These are phyloP conservation scores for Globisporangium sylvaticum DNA, from an alignment of 352 stramenopile genomes.

Conservation along the genomic window DNA sequence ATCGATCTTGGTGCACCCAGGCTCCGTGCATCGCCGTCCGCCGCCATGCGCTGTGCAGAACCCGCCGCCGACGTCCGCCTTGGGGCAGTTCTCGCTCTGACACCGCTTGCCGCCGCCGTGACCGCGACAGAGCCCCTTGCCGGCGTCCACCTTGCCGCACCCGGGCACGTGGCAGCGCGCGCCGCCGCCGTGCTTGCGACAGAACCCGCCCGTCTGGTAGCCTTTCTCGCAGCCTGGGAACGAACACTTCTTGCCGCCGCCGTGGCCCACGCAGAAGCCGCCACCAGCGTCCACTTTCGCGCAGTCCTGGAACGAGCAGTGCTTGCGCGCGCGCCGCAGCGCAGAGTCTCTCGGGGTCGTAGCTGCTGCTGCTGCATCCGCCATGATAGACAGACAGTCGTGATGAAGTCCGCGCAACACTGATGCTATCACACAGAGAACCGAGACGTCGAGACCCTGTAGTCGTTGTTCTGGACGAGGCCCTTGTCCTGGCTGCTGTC, in stretches of 20 bases:
- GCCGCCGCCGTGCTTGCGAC: conserved; percentile 66
- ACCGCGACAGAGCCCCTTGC: conserved; percentile 61
- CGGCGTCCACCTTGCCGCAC: conserved; percentile 79
- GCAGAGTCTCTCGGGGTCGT: conserved; percentile 5
- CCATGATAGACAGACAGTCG: neutral
- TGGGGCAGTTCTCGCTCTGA: conserved; percentile 43
- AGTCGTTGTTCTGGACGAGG: too few species aligned
- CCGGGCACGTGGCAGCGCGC: conserved; percentile 65
- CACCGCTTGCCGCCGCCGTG: conserved; percentile 77
- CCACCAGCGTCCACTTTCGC: conserved; percentile 73
- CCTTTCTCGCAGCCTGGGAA: conserved; percentile 70
- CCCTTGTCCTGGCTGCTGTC: neutral
- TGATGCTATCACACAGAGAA: too few species aligned
- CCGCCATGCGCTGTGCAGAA: conserved; percentile 81
- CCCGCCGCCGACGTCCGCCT: conserved; percentile 78
- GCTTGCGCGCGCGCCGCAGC: conserved; percentile 39
- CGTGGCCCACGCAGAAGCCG: conserved; percentile 80
- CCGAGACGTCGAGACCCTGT: too few species aligned
- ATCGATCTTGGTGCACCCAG: conserved; percentile 75
- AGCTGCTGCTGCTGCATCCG: neutral
- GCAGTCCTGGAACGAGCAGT: conserved; percentile 53
- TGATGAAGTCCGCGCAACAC: too few species aligned
- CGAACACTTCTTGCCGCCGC: conserved; percentile 78
- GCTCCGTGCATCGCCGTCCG: conserved; percentile 60
- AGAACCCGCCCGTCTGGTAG: conserved; percentile 79